Evolutionary conservation across 192 early-diverging fungal genomes (phyloP), one percentile per base, ranked within the genome.

Genomic region (Coemansia sp.): DNA sequence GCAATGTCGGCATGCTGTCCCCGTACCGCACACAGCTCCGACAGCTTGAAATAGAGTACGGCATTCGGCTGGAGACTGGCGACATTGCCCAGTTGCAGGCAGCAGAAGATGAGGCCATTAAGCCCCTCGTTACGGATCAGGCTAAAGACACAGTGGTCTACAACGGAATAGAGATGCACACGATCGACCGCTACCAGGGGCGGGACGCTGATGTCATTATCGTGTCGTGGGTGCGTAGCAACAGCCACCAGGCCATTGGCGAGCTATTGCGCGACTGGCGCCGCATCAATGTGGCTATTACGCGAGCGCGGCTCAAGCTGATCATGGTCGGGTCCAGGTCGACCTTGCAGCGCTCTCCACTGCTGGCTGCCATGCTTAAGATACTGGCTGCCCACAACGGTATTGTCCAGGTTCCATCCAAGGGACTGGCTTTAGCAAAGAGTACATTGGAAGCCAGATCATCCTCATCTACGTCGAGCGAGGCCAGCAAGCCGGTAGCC

Each of bases 141-240:
- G 24, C 33, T 33, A 35, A 50, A 20, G 45, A 20, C n/a, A 24
- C n/a, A 11, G 42, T 40, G 43, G 16, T 4, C 2, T 45, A 46
- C 67, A 39, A 45, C 23, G 69, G 80, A 13, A 59, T 97, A 9
- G 94, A 96, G 59, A 74, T 93, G 51, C 86, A 88, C 20, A 99
- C 96, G 3, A 88, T 99, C 33, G 96, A 99, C 78, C 87, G 89
- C 60, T 96, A 89, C 72, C 96, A 99, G 76, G 96, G 96, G 31
- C 88, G 92, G 14, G 96, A 99, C 71, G 94, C 95, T 70, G 89
- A 92, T 4, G 90, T 91, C 57, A 88, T 97, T n/a, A 70, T 99
- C 16, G 85, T 99, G 3, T 95, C 93, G 8, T 84, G 94, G 48
- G 95, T 97, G 21, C 83, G 94, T 46, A 91, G 90, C 58, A 99